Evolutionary conservation across 257 asterid genomes (phyloP), one percentile per base, ranked within the genome.

Genomic region (Przewalskia tangutica): DNA sequence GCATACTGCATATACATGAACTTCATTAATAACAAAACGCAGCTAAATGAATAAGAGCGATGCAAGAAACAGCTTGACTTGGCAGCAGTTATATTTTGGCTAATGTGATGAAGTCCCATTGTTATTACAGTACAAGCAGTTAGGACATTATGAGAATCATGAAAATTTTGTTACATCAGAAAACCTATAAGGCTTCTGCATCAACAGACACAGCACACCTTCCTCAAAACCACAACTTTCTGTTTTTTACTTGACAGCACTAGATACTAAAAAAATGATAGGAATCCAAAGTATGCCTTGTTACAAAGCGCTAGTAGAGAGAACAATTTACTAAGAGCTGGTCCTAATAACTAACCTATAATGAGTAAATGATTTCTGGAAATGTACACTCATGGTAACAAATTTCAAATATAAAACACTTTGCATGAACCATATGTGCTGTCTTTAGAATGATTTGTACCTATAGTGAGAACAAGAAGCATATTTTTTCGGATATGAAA

Each of bases 1-100:
- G 97, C 97, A 85, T 91, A 91, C 98, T 94, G 88, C 85, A 67
- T 38, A 66, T 18, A 23, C 51, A 38, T 51, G 60, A 73, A 62
- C 12, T 50, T 17, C 51, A 56, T 32, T 20, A 66, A 54, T 4
- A 56, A 48, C 71, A 77, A 82, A 38, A 13, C 53, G 17, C 8
- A 9, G 36, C 13, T 27, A 17, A 14, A 46, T 11, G 7, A 50
- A 27, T 17, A 59, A 48, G 53, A 27, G 32, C 32, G 16, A 64
- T 64, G 60, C 56, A 80, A 14, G 42, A 7, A 53, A 80, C 48
- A 44, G 81, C 44, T 76, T 13, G 48, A 13, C 46, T 6, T 34
- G 17, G 12, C 23, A 34, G 23, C 50, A 32, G 8, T 27, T 27
- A 27, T 32, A 27, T 23, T 62, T 23, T 27, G 68, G 68, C 3